Conservation (phyloP, 352 stramenopile species). For the Globisporangium camurandrum region DNA sequence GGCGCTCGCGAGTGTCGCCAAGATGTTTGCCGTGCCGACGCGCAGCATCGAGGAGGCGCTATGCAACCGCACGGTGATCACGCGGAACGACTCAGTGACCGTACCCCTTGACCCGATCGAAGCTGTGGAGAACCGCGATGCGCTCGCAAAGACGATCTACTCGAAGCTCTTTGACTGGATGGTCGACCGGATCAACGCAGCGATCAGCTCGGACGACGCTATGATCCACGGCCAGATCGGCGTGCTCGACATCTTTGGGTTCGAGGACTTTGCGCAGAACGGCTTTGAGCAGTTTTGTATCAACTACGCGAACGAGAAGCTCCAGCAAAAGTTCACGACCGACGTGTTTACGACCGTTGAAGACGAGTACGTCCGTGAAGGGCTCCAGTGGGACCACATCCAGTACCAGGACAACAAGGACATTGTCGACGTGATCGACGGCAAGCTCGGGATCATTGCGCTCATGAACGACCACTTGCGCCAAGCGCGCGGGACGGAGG, state of each 20-base stretch:
- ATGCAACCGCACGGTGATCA: constrained; percentile 90
- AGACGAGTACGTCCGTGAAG: constrained; percentile 96
- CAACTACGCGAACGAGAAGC: constrained; percentile 90
- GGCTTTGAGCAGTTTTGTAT: constrained; percentile 92
- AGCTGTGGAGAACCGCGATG: constrained; percentile 91
- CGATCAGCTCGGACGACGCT: constrained; percentile 75
- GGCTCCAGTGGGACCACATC: constrained; percentile 97
- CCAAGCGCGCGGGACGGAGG: constrained; percentile 79
- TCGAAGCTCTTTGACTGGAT: constrained; percentile 98
- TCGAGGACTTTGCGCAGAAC: constrained; percentile 96
- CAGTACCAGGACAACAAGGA: constrained; percentile 98
- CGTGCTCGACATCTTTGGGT: constrained; percentile 99
- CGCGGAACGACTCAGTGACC: constrained; percentile 76
- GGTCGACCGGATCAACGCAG: constrained; percentile 86
- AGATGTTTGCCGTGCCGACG: constrained; percentile 85
- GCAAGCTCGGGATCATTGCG: constrained; percentile 82
- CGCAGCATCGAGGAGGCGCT: constrained; percentile 88
- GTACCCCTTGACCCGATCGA: constrained; percentile 84
- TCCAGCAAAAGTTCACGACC: constrained; percentile 91
- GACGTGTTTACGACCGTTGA: constrained; percentile 97
- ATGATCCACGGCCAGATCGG: constrained; percentile 84
- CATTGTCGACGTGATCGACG: constrained; percentile 95
- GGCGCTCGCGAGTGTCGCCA: constrained; percentile 65
- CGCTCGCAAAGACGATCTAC: constrained; percentile 97
- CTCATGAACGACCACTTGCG: constrained; percentile 86